Evolutionary conservation across 2,329 filamentous ascomycete genomes (phyloP), one percentile per base, ranked within the genome.

Genomic region (Fusarium zealandicum): DNA sequence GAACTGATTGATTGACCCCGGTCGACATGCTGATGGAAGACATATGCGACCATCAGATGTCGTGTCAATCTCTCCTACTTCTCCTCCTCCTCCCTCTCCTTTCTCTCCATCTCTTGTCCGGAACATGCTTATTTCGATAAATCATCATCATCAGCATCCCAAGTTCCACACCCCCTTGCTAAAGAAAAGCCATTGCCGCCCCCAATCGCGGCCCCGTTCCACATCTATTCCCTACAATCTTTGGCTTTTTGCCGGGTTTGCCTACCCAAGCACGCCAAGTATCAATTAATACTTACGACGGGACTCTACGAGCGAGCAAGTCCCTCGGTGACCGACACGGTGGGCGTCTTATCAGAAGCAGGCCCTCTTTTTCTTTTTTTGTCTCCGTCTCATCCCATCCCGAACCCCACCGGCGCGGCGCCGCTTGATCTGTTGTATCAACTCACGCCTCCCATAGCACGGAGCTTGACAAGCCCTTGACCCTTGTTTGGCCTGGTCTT

Each of bases 291-390:
- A n/a, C n/a, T n/a, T n/a, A n/a, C n/a, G n/a, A n/a, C n/a, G n/a
- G n/a, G n/a, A n/a, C n/a, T n/a, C 56, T 31, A 57, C 48, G 20
- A 22, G 20, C 20, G 20, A 22, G 20, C 20, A 22, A 22, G 20
- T 22, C 45, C 45, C 40, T 47, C 33, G 51, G 38, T 46, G 51
- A 44, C 63, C 31, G 47, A 58, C 54, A 64, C 62, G 59, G 49
- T 43, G 51, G 57, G 58, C 35, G 57, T 64, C 65, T 68, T 67
- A 67, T 67, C 65, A 66, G 57, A 63, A 22, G 49, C 30, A 51
- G 65, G 63, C 65, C 65, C 65, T 64, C 61, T 68, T 68, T 64
- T 67, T 54, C 61, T 59, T 65, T 67, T 66, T 64, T 63, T 49
- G 54, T 42, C 32, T 59, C 51, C 47, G 40, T 64, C 39, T 17